These are phyloP conservation scores for Schizochytrium sp. DNA, from an alignment of 108 stramenopile species.

Conservation along the genomic window DNA sequence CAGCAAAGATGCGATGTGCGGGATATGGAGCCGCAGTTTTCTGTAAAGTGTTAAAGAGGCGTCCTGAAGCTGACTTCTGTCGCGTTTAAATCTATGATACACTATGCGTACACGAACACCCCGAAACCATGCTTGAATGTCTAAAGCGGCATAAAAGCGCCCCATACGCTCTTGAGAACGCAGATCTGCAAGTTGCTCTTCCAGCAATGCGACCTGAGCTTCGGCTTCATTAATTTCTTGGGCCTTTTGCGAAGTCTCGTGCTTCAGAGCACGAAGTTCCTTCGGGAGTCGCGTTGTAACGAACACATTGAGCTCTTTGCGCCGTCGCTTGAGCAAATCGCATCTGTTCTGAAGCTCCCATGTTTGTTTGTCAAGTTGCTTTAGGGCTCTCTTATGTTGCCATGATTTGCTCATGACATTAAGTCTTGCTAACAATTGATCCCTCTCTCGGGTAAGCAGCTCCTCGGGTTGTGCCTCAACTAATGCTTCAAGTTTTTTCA, in stretches of 20 bases:
- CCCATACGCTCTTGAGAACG: neutral
- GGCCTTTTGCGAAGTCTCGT: neutral
- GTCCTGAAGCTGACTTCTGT: neutral
- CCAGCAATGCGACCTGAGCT: neutral
- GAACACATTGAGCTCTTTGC: neutral
- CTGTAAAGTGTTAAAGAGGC: neutral
- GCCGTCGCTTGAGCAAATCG: neutral
- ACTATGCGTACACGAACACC: slow-evolving; percentile 12
- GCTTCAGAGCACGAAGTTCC: neutral
- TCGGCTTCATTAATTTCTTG: neutral
- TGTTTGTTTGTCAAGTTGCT: neutral
- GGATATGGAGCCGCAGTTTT: neutral
- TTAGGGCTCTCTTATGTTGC: neutral
- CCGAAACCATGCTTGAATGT: slow-evolving; percentile 1
- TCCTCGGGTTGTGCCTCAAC: neutral
- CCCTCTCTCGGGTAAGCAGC: neutral
- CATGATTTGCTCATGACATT: neutral
- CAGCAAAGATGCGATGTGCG: neutral
- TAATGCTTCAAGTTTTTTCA: neutral
- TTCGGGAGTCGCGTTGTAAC: neutral
- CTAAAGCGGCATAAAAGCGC: neutral
- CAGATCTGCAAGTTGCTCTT: neutral
- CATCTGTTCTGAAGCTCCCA: slow-evolving; percentile 1
- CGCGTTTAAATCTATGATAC: neutral
- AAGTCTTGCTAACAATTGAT: neutral